These are phyloP conservation scores for Hymenoscyphus fraxineus DNA, from an alignment of 2,329 filamentous ascomycete species.

Conservation along the genomic window DNA sequence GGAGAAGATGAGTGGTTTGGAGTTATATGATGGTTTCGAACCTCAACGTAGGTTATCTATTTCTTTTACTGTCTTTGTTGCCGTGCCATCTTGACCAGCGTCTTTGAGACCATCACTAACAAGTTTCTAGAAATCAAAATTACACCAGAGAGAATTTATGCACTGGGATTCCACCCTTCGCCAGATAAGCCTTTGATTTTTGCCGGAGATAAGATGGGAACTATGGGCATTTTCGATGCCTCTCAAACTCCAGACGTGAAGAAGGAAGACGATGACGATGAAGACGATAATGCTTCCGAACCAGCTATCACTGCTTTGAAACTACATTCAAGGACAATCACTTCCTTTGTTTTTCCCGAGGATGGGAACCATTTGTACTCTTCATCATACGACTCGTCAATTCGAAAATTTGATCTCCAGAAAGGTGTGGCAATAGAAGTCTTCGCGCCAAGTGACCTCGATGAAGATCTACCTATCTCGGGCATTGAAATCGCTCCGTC, in stretches of 20 bases:
- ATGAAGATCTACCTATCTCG: conserved; percentile 75
- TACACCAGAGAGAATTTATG: conserved; percentile 81
- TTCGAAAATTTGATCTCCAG: conserved; percentile 79
- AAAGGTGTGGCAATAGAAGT: conserved; percentile 77
- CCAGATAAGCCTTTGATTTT: conserved; percentile 84
- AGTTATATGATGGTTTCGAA: conserved; percentile 78
- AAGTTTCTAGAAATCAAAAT: conserved; percentile 72
- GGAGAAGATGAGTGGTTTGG: conserved; percentile 70
- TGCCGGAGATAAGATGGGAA: conserved; percentile 90
- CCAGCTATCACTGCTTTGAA: conserved; percentile 88
- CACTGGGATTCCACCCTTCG: conserved; percentile 83
- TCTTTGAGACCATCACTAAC: conserved; percentile 8
- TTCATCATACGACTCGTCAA: conserved; percentile 87
- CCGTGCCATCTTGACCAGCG: not conserved
- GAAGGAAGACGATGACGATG: conserved; percentile 60
- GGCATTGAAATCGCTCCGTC: conserved; percentile 73
- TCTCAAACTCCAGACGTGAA: conserved; percentile 60
- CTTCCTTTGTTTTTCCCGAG: conserved; percentile 72
- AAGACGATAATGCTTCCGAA: conserved; percentile 60
- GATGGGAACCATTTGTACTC: conserved; percentile 76
- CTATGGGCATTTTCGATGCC: conserved; percentile 85
- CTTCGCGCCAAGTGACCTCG: conserved; percentile 67
- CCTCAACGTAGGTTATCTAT: conserved; percentile 61
- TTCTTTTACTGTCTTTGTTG: not conserved
- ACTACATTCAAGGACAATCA: conserved; percentile 83